phyloP scores from a whole-genome alignment of 2,329 filamentous ascomycete species.

The Aureobasidium lini region DNA sequence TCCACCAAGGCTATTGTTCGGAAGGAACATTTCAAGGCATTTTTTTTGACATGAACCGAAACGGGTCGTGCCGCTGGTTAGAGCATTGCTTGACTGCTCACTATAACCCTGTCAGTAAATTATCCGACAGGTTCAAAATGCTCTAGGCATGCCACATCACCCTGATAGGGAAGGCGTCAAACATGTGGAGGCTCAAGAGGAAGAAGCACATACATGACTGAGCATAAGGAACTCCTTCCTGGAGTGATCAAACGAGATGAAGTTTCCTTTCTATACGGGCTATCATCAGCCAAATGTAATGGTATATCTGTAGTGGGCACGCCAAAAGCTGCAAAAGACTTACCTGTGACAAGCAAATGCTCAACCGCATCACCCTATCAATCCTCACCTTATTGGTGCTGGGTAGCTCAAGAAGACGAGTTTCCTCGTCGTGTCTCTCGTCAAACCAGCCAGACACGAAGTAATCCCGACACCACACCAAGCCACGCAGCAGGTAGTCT shows the following conservation, averaged over 20 bases:
- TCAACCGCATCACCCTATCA: conserved; percentile 37
- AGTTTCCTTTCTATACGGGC: conserved; percentile 8
- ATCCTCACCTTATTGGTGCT: conserved; percentile 52
- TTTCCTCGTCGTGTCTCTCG: conserved; percentile 58
- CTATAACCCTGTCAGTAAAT: neutral
- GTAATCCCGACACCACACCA: conserved; percentile 53
- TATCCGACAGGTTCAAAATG: neutral
- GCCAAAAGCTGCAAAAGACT: neutral
- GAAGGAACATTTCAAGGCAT: neutral
- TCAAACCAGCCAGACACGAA: conserved; percentile 55
- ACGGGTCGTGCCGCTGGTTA: neutral
- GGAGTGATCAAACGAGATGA: conserved; percentile 20
- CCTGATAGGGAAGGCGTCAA: neutral
- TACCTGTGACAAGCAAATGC: conserved; percentile 19
- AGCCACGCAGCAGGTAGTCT: conserved; percentile 59
- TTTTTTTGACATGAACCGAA: neutral
- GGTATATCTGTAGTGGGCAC: neutral
- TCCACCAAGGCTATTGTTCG: neutral
- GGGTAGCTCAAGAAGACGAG: conserved; percentile 55
- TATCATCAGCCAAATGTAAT: neutral
- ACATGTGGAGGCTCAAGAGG: neutral
- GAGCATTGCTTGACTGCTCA: neutral
- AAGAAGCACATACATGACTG: neutral
- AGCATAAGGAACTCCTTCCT: conserved; percentile 2
- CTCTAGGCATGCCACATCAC: neutral